phyloP scores from a whole-genome alignment of 1,284 basidiomycete species.

The Malassezia obtusa region DNA sequence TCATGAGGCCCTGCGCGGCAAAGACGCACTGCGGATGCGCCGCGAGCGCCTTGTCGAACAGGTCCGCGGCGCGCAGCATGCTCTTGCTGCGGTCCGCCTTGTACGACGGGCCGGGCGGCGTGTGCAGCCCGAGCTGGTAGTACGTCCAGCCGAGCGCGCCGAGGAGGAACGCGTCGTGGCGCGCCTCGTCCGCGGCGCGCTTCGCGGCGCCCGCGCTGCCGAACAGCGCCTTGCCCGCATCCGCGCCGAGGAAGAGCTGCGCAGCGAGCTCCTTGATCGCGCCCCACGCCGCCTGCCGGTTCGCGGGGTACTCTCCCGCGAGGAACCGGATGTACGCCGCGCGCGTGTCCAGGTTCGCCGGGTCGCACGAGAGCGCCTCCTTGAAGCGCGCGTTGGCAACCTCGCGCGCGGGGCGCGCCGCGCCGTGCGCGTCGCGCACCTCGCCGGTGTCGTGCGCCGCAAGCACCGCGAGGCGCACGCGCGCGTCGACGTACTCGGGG shows the following conservation, averaged over 20 bases:
- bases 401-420: slow-evolving; percentile 24
- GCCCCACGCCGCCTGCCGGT: slow-evolving; percentile 33
- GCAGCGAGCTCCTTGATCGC: slow-evolving; percentile 43
- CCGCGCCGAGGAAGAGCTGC: slow-evolving; percentile 32
- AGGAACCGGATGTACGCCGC: slow-evolving; percentile 43
- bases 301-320: slow-evolving; percentile 38
- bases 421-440: slow-evolving; percentile 16
- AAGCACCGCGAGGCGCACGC: slow-evolving; percentile 41
- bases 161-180: slow-evolving; percentile 38
- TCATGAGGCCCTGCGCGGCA: slow-evolving; percentile 44
- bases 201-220: slow-evolving; percentile 31
- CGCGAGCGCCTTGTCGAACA: slow-evolving; percentile 42
- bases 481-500: slow-evolving; percentile 46
- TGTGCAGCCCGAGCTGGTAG: slow-evolving; percentile 40
- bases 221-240: slow-evolving; percentile 25
- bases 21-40: slow-evolving; percentile 36
- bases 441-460: slow-evolving; percentile 19
- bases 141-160: slow-evolving; percentile 43
- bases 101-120: slow-evolving; percentile 24
- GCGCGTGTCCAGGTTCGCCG: slow-evolving; percentile 39
- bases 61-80: slow-evolving; percentile 41
- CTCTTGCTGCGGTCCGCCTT: slow-evolving; percentile 34
- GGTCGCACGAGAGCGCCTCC: slow-evolving; percentile 38
- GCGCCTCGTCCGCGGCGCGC: slow-evolving; percentile 26
- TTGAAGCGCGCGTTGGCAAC: slow-evolving; percentile 32